phyloP scores from a whole-genome alignment of 768 basidiomycete genomes.

The Paxillus rubicundulus region DNA sequence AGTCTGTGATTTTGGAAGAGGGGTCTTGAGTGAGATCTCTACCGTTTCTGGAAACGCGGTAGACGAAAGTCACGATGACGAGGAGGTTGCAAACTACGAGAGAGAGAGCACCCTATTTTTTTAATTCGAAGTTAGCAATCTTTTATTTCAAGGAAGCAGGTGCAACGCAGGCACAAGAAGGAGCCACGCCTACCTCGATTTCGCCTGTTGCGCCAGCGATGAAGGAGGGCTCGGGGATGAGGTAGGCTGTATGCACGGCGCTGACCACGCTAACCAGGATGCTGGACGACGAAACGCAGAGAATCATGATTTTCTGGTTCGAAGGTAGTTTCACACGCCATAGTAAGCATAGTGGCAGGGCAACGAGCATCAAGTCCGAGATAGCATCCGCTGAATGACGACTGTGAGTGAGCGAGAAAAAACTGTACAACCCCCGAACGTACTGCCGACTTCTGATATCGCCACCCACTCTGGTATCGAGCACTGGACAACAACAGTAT shows the following conservation, averaged over 20 bases:
- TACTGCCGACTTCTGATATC: slow-evolving; percentile 51
- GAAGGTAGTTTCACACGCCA: slow-evolving; percentile 40
- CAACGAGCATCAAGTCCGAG: slow-evolving; percentile 45
- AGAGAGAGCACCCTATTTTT: slow-evolving; percentile 32
- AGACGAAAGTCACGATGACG: slow-evolving; percentile 37
- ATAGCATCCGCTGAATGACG: slow-evolving; percentile 42
- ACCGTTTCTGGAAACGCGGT: slow-evolving; percentile 16
- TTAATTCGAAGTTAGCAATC: neutral
- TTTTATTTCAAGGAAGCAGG: too few species aligned
- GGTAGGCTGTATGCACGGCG: slow-evolving; percentile 41
- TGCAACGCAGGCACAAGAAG: neutral
- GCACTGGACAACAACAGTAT: slow-evolving; percentile 37
- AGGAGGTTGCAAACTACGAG: slow-evolving; percentile 43
- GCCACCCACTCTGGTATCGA: slow-evolving; percentile 45
- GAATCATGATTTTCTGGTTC: slow-evolving; percentile 40
- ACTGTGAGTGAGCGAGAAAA: neutral
- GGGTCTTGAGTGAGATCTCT: slow-evolving; percentile 10
- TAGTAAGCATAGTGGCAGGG: slow-evolving; percentile 46
- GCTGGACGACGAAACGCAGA: slow-evolving; percentile 50
- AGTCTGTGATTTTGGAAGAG: neutral
- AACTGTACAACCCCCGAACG: slow-evolving; percentile 15
- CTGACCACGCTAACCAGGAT: slow-evolving; percentile 46
- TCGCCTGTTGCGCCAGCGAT: slow-evolving; percentile 30
- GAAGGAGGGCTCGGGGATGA: slow-evolving; percentile 31
- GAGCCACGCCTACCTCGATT: slow-evolving; percentile 38